Base-by-base conservation (phyloP, 2,329 filamentous ascomycete species). In the Chaetomium olivaceum region DNA sequence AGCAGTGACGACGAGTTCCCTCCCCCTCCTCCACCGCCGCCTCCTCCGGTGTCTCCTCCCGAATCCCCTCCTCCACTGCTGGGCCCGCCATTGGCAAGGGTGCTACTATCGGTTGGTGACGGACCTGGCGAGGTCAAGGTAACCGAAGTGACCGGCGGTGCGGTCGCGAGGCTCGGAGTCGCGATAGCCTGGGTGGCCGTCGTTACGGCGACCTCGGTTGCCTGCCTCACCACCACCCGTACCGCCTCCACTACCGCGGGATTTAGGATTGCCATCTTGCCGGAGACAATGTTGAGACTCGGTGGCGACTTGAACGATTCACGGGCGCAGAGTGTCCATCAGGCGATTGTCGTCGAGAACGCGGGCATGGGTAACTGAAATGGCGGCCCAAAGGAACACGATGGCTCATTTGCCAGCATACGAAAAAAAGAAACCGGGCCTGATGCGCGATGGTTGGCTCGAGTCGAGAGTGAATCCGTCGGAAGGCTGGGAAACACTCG, bases 1-100 rank as follows among this genome's bases (percentile, higher is more conserved):
- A 95, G 82, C 64, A 95, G 78, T 48, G 91, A 91, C 46, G 90
- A 93, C 43, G 85, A 85, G 51, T 82, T 82, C 68, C 76, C 73
- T 39, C 80, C 46, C 29, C 64, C 60, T 6, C 62, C 62, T 21
- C 58, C 66, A 31, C 52, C 78, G 31, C 76, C 76, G 56, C 75
- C 27, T 9, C 23, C 57, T n/a, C 74, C 69, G 67, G 71, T 61
- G 70, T 66, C 68, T 68, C 62, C 63, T 63, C 29, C 54, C 16
- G 67, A 59, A 56, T 72, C 52, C 50, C 67, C 71, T 29, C 68
- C 59, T 3, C 70, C 69, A 7, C 61, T 27, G 21, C 46, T 61
- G 16, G 57, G 50, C 9, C 51, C 60, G 6, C 67, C 68, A 55
- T 68, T 71, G 11, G 55, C 58, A 19, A 43, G 25, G n/a, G 65